These are phyloP conservation scores for Trichoderma arundinaceum DNA, from an alignment of 2,329 filamentous ascomycete genomes.

Conservation along the genomic window DNA sequence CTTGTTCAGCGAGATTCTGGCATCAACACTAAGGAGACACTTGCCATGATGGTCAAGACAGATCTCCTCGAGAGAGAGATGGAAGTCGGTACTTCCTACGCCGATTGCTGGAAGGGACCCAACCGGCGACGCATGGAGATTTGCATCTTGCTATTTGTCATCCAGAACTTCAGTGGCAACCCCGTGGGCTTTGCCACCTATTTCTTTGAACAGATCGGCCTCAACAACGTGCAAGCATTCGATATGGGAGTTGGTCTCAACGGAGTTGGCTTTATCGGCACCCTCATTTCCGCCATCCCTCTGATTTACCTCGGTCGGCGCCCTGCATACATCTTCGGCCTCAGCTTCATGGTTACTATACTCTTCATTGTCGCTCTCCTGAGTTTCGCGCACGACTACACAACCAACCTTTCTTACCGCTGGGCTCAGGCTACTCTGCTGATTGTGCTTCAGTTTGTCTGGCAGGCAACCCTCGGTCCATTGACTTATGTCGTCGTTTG, in stretches of 20 bases:
- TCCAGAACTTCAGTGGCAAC: slow-evolving; percentile 34
- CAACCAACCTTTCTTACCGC: slow-evolving; percentile 15
- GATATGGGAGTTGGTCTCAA: slow-evolving; percentile 33
- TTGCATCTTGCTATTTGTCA: slow-evolving; percentile 36
- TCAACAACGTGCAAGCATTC: slow-evolving; percentile 33
- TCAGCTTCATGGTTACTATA: slow-evolving; percentile 47
- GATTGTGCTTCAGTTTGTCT: slow-evolving; percentile 59
- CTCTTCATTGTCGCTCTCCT: slow-evolving; percentile 51
- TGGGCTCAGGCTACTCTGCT: slow-evolving; percentile 56
- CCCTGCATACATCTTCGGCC: slow-evolving; percentile 52
- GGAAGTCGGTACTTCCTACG: slow-evolving; percentile 47
- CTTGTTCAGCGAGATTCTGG: slow-evolving; percentile 25
- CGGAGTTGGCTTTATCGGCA: slow-evolving; percentile 44
- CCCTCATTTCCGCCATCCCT: slow-evolving; percentile 52
- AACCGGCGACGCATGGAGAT: slow-evolving; percentile 59
- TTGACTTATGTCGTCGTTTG: slow-evolving; percentile 59
- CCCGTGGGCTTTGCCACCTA: slow-evolving; percentile 34
- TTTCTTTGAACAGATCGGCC: slow-evolving; percentile 35
- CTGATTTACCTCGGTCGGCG: slow-evolving; percentile 53
- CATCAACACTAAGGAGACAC: slow-evolving; percentile 31
- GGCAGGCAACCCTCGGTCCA: slow-evolving; percentile 61
- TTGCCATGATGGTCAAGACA: slow-evolving; percentile 52
- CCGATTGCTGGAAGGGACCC: slow-evolving; percentile 51
- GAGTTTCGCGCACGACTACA: slow-evolving; percentile 24
- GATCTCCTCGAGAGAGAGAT: slow-evolving; percentile 48